Base-by-base conservation (phyloP, 2,329 filamentous ascomycete genomes). In the Paracoccidioides brasiliensis region DNA sequence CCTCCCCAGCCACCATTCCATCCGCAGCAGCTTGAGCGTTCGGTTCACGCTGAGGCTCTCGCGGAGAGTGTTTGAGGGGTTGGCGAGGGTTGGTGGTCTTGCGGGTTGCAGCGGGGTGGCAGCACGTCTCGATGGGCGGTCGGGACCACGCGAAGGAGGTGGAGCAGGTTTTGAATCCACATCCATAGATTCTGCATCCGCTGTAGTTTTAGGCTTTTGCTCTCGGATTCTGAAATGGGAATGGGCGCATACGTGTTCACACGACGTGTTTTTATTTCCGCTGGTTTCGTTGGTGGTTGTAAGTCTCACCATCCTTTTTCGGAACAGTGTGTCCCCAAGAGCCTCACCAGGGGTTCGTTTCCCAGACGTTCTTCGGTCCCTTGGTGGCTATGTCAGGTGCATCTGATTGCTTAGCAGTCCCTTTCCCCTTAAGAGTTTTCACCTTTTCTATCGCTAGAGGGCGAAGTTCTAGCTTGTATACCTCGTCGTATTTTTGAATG, bases 401-500 rank as follows among this genome's bases (percentile, higher is more conserved):
- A 22, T 44, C 41, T 15, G 40, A 43, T 35, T 22, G 9, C 8
- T 35, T 53, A 32, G 30, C n/a, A n/a, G 40, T 14, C 9, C 14
- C n/a, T 52, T 52, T 45, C 5, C 41, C n/a, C 14, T 44, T 53
- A 30, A 7, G 8, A 33, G 14, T 30, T 28, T 43, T n/a, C n/a
- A n/a, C n/a, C 51, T 12, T 14, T 43, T 28, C n/a, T 30, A 38
- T 45, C 51, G 12, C 51, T 44, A 22, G 56, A 40, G 10, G 35
- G 30, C 12, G 46, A 37, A 41, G 37, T 40, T 14, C 61, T 60
- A 33, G 63, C 55, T 28, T 61, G 14, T 37, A 37, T 14, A 52
- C 32, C 37, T 52, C 49, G 12, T 52, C 35, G 37, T 40, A 41
- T 4, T 32, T 52, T 14, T 50, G 35, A 22, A 66, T 63, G 49